Base-by-base conservation (phyloP, 768 basidiomycete genomes). In the Floccularia luteovirens region DNA sequence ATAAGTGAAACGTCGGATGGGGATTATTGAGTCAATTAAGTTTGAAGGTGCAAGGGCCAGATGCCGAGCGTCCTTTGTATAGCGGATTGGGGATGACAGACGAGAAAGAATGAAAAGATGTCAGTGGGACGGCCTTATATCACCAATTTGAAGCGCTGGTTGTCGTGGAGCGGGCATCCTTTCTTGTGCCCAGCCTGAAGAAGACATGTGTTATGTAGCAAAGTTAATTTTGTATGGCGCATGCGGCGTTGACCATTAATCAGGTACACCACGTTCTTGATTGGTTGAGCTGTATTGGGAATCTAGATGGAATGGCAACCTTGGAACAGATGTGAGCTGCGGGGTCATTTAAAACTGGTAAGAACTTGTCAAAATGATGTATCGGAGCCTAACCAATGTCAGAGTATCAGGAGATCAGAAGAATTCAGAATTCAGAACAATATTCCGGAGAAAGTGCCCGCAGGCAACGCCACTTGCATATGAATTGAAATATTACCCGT, bases 221-320 rank as follows among this genome's bases (percentile, higher is more conserved):
- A 50, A 43, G 48, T 48, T 52, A 57, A 57, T 54, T 57, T 50
- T 53, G 52, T 45, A 42, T 43, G 43, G 36, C 32, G 24, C 36
- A 43, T 31, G 16, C 24, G 31, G 27, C 46, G 48, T 54, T 55
- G 58, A 61, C 58, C 48, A 51, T 57, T 54, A 56, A 59, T 56
- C 58, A 62, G 60, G 60, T 54, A 61, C 60, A 49, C 51, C 55
- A 51, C 50, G 47, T 47, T 48, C 30, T 37, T 40, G 38, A 50
- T 48, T 31, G 40, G 38, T n/a, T n/a, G n/a, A 41, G 42, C 35
- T 34, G 34, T 37, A 36, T 37, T 17, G 36, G 37, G 27, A 36
- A 41, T 40, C 38, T 21, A 41, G 27, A 43, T 23, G 34, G 13
- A 19, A 36, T 36, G 21, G 21, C 12, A 30, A 8, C 14, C 27